Evolutionary conservation across 805 yeast genomes (phyloP).

Genomic region (Wickerhamomyces queroliae): DNA sequence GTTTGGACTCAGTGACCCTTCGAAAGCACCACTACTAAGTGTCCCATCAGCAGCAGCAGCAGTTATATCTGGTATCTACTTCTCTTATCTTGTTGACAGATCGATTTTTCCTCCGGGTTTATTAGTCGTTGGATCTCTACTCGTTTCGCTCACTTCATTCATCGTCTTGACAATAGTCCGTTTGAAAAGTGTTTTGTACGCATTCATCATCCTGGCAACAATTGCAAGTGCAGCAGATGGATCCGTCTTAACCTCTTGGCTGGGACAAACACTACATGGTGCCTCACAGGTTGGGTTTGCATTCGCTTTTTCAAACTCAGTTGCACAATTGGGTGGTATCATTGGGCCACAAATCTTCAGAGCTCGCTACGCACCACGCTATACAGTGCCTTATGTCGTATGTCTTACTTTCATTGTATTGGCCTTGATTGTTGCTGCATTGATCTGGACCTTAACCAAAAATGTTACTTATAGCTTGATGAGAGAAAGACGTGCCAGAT

Average conservation of each 20-base stretch:
- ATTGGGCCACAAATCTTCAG: slow-evolving; percentile 12
- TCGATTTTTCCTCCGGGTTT: slow-evolving; percentile 3
- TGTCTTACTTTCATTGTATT: slow-evolving; percentile 8
- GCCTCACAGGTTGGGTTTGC: slow-evolving; percentile 7
- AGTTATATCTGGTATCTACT: slow-evolving; percentile 8
- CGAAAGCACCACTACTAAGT: slow-evolving; percentile 9
- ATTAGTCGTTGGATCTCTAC: background rate
- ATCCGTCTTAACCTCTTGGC: slow-evolving; percentile 7
- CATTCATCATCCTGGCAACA: slow-evolving; percentile 7
- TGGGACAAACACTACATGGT: slow-evolving; percentile 5
- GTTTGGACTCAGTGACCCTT: slow-evolving; percentile 4
- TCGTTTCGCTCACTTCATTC: slow-evolving; percentile 1
- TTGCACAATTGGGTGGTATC: slow-evolving; percentile 10
- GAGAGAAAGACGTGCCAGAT: background rate
- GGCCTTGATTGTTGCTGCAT: background rate
- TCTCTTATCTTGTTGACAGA: slow-evolving; percentile 12
- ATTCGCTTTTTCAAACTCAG: slow-evolving; percentile 4
- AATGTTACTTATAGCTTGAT: background rate
- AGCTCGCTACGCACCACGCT: slow-evolving; percentile 6
- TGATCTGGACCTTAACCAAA: background rate
- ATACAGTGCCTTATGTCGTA: slow-evolving; percentile 6
- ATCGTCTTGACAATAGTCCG: slow-evolving; percentile 4
- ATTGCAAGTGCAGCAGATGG: slow-evolving; percentile 8
- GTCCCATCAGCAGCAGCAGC: slow-evolving; percentile 13
- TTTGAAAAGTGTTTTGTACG: slow-evolving; percentile 4